A percentile compares a stretch with the other conserved stretches of the same genome.
Conservation (phyloP, 1,139 yeast species). For the Saccharomyces hybrid region DNA sequence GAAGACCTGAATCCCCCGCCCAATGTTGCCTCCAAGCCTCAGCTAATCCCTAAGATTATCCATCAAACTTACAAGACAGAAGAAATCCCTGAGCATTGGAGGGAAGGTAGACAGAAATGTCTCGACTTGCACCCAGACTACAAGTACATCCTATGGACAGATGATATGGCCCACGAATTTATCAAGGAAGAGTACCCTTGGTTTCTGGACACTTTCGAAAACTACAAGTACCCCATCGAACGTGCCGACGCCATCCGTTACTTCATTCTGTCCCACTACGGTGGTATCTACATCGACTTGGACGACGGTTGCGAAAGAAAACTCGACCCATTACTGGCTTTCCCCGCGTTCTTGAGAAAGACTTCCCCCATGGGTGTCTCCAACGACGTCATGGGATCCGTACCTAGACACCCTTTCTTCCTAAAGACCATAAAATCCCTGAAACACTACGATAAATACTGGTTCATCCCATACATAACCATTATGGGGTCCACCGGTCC, state of each 20-base stretch:
- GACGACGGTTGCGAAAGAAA: conserved; percentile 80
- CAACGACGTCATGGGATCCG: conserved; percentile 87
- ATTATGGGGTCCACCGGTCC: conserved; percentile 96
- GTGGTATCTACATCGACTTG: conserved; percentile 85
- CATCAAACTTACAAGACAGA: conserved; percentile 86
- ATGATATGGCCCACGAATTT: conserved; percentile 71
- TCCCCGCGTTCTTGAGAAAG: conserved; percentile 80
- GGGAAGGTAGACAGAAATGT: conserved; percentile 67
- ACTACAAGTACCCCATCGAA: conserved; percentile 73
- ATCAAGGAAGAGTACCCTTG: conserved; percentile 74
- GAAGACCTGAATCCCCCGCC: conserved; percentile 41
- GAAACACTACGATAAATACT: conserved; percentile 56
- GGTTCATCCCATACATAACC: conserved; percentile 81
- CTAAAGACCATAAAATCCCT: conserved; percentile 43
- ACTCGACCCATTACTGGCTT: conserved; percentile 71
- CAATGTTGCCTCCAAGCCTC: conserved; percentile 33
- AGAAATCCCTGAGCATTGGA: conserved; percentile 76
- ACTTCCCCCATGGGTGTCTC: conserved; percentile 89
- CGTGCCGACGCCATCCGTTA: conserved; percentile 92
- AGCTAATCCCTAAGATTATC: conserved; percentile 70
- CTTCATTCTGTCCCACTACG: conserved; percentile 73
- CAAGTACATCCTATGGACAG: conserved; percentile 87
- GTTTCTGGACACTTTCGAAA: conserved; percentile 75
- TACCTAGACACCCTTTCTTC: conserved; percentile 83
- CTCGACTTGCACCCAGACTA: conserved; percentile 77